These are phyloP conservation scores for Candida dubliniensis DNA, from an alignment of 1,139 yeast species.

Conservation along the genomic window DNA sequence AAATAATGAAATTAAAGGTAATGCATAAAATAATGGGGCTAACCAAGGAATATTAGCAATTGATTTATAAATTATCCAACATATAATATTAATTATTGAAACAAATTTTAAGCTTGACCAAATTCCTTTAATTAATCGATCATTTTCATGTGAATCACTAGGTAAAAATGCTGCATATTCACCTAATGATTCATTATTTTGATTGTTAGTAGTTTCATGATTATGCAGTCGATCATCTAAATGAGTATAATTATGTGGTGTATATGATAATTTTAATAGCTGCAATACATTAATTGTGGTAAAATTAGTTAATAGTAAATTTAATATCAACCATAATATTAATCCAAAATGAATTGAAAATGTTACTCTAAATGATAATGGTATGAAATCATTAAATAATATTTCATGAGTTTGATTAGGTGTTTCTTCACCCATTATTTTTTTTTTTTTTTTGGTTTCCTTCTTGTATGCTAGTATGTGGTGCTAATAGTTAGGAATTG, in stretches of 20 bases:
- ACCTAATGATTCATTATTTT: conserved; percentile 24
- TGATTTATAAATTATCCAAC: conserved; percentile 24
- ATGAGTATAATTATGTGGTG: conserved; percentile 37
- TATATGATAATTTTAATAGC: conserved; percentile 39
- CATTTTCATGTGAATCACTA: conserved; percentile 36
- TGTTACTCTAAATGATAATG: conserved; percentile 41
- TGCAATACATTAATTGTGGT: conserved; percentile 36
- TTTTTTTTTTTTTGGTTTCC: no score
- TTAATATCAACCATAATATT: conserved; percentile 36
- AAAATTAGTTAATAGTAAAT: conserved; percentile 24
- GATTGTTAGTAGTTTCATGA: background rate
- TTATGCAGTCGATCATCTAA: conserved; percentile 18
- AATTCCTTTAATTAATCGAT: conserved; percentile 34
- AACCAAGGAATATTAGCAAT: conserved; percentile 18
- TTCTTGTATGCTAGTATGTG: no score
- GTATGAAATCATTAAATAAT: conserved; percentile 29
- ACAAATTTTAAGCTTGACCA: conserved; percentile 26
- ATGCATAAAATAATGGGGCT: conserved; percentile 13
- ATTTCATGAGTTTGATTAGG: conserved; percentile 13
- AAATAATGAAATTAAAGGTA: conserved; percentile 23
- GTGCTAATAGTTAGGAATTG: no score
- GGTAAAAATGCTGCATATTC: conserved; percentile 33
- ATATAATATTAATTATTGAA: conserved; percentile 21
- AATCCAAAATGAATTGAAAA: conserved; percentile 34
- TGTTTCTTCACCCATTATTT: conserved; percentile 14